Evolutionary conservation across 2,329 filamentous ascomycete genomes (phyloP).

Genomic region (Colletotrichum plurivorum): DNA sequence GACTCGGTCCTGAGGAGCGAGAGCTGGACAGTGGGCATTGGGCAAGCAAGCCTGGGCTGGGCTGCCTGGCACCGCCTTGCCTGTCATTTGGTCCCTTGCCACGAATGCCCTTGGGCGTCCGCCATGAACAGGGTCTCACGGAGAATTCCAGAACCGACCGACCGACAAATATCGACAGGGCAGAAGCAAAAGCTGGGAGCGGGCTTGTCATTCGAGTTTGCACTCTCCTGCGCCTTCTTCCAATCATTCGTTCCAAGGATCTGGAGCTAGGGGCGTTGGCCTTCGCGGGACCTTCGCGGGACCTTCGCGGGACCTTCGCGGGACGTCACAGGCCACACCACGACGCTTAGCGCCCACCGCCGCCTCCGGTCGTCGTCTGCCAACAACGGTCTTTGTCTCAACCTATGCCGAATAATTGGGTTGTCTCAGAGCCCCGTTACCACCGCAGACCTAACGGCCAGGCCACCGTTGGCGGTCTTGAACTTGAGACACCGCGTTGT

Average conservation of each 20-base stretch:
- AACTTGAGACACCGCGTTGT: constrained; percentile 29
- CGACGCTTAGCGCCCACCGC: no score
- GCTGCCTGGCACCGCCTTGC: no score
- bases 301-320: no score
- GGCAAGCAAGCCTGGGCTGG: no score
- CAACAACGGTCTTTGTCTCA: constrained; percentile 32
- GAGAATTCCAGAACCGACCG: constrained; percentile 38
- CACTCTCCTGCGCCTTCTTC: constrained; percentile 13
- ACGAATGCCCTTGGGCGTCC: background rate
- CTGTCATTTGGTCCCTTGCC: no score
- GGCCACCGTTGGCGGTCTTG: constrained; percentile 7
- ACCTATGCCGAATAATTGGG: constrained; percentile 29
- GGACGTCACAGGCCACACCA: constrained; percentile 4
- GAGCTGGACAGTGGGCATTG: no score
- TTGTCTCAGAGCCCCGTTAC: constrained; percentile 33
- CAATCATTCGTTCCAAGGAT: no score
- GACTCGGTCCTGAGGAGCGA: no score
- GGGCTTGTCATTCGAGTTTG: constrained; percentile 27
- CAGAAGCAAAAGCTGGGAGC: constrained; percentile 17
- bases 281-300: no score
- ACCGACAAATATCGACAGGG: constrained; percentile 40
- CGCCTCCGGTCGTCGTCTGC: background rate
- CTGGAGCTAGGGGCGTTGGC: no score
- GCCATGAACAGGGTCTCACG: constrained; percentile 27
- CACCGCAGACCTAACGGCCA: constrained; percentile 17